Evolutionary conservation across 441 rosid species (phyloP), one percentile per base, ranked within the genome.

Genomic region (Populus trichocarpa): DNA sequence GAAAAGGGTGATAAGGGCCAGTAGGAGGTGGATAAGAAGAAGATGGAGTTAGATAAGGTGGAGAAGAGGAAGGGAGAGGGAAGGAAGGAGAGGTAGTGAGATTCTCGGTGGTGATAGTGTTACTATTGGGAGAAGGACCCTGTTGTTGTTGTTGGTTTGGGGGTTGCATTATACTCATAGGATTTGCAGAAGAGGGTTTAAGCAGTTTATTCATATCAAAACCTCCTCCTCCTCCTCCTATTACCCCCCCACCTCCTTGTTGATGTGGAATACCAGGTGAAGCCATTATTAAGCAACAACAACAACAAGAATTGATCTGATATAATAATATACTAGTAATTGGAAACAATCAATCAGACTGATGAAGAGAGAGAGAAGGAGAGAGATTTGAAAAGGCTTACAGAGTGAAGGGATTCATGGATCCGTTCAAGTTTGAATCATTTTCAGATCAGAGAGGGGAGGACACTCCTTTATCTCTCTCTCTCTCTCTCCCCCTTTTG

Each of bases 1-100:
- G 82, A 78, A 84, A 84, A 69, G 77, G 80, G 20, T 84, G 85
- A 83, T 83, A 87, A 9, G 90, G 88, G 3, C 88, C 87, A 22
- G 88, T 61, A 67, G 90, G 87, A 12, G 91, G 91, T 75, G 92
- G 92, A 67, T 84, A 90, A 25, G 91, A 90, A 7, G 90, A 88
- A 63, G 90, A 86, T 2, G 93, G 88, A 8, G 85, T 75, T 7
- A 83, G 79, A 78, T 81, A 86, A 9, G 88, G 84, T 9, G 85
- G 79, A 38, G 83, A 59, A 53, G 81, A 70, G 13, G 85, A 67
- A 63, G 88, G 87, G 18, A 83, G 82, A 26, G 90, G 84, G 61
- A 85, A 84, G 2, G 89, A 84, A 23, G 89, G 89, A 6, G 88
- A 86, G 40, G 82, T 22, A 0, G 84, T 69, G 26, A 82, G 87